phyloP scores from a whole-genome alignment of 768 basidiomycete genomes.

The Leccinum olivaceopallidum region DNA sequence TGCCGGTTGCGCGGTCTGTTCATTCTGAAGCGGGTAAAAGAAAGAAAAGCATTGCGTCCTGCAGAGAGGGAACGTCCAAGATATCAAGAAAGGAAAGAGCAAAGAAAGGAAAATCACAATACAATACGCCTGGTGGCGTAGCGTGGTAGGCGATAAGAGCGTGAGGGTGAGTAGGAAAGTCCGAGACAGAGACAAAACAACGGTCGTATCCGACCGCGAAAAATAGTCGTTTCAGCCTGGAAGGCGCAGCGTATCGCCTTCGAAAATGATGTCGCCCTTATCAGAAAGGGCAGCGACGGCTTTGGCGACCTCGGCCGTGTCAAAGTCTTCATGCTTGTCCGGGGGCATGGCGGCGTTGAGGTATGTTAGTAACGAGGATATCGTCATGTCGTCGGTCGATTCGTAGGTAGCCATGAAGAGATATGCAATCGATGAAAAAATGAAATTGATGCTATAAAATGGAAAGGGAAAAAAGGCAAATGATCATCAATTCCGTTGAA shows the following conservation, averaged over 20 bases:
- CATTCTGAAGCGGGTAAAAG: neutral
- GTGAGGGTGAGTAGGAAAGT: neutral
- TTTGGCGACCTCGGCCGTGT: conserved; percentile 67
- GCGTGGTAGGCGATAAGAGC: neutral
- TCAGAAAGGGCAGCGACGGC: conserved; percentile 48
- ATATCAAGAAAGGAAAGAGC: conserved; percentile 20
- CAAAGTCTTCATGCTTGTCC: conserved; percentile 82
- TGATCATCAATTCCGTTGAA: conserved; percentile 10
- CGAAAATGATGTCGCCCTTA: conserved; percentile 47
- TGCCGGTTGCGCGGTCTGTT: neutral
- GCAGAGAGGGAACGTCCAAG: conserved; percentile 20
- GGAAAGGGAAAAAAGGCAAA: conserved; percentile 1
- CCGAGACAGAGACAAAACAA: neutral
- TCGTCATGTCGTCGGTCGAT: conserved; percentile 63
- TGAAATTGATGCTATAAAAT: conserved; percentile 52
- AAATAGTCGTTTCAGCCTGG: conserved; percentile 14
- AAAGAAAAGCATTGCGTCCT: conserved; percentile 7
- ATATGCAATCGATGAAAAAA: conserved; percentile 58
- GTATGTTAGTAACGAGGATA: conserved; percentile 67
- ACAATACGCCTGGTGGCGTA: conserved; percentile 15
- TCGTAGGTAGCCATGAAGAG: conserved; percentile 72
- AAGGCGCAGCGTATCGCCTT: conserved; percentile 47
- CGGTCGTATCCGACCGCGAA: neutral
- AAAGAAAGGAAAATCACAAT: conserved; percentile 3
- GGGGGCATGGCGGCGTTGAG: conserved; percentile 75